Conservation (phyloP, 2,329 filamentous ascomycete genomes). For the Cercospora sojina region DNA sequence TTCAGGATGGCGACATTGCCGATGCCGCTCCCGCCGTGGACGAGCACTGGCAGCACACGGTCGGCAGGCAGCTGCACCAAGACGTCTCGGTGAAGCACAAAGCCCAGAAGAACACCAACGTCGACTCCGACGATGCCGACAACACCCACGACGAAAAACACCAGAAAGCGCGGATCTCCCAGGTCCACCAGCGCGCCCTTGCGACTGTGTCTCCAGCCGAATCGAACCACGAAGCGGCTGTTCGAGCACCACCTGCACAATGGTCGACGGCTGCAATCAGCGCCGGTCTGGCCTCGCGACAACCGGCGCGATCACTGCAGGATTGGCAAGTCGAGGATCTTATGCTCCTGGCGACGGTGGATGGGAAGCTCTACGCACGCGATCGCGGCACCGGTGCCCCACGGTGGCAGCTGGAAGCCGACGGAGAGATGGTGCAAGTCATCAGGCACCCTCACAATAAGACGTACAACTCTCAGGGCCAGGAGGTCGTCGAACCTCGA, state of each 20-base stretch:
- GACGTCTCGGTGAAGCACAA: slow-evolving; percentile 31
- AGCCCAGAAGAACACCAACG: slow-evolving; percentile 30
- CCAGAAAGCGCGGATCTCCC: slow-evolving; percentile 34
- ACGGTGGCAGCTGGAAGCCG: slow-evolving; percentile 81
- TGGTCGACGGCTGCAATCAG: slow-evolving; percentile 54
- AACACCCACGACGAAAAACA: slow-evolving; percentile 28
- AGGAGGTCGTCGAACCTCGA: slow-evolving; percentile 76
- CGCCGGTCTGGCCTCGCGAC: slow-evolving; percentile 69
- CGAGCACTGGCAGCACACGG: slow-evolving; percentile 21
- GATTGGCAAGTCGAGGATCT: slow-evolving; percentile 99
- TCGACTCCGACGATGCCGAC: slow-evolving; percentile 19
- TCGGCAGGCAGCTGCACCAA: slow-evolving; percentile 31
- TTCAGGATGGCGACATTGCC: slow-evolving; percentile 22
- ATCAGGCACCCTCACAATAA: slow-evolving; percentile 70
- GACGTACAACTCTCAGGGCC: slow-evolving; percentile 59
- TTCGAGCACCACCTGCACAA: slow-evolving; percentile 82
- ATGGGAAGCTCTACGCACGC: slow-evolving; percentile 89
- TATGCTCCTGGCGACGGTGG: slow-evolving; percentile 99
- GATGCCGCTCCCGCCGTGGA: slow-evolving; percentile 27
- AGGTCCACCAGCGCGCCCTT: slow-evolving; percentile 82
- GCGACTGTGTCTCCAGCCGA: slow-evolving; percentile 94
- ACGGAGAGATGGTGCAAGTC: slow-evolving; percentile 87
- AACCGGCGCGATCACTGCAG: slow-evolving; percentile 92
- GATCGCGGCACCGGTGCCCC: slow-evolving; percentile 82
- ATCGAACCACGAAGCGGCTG: slow-evolving; percentile 60